phyloP scores from a whole-genome alignment of 441 rosid species.

The Populus hybrid region DNA sequence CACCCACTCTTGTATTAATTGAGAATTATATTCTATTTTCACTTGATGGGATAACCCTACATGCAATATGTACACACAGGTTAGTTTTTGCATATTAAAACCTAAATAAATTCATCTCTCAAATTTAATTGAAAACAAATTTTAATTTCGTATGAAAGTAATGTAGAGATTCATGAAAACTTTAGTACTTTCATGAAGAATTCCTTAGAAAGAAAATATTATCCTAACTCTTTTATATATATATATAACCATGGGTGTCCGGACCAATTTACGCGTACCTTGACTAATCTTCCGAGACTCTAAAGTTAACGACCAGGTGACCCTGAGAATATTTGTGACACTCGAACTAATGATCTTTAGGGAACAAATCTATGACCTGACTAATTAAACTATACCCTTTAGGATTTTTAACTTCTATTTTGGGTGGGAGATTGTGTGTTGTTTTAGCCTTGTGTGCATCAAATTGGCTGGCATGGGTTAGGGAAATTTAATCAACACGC shows the following conservation, averaged over 20 bases:
- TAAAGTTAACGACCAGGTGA: too few species aligned
- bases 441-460: not conserved
- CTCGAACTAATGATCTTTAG: rapidly evolving
- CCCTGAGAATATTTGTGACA: too few species aligned
- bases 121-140: not conserved
- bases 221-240: too few species aligned
- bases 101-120: not conserved
- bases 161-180: too few species aligned
- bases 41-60: not conserved
- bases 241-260: too few species aligned
- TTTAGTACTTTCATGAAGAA: too few species aligned
- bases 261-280: too few species aligned
- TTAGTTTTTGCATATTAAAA: not conserved
- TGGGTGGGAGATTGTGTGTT: not conserved
- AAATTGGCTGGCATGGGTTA: not conserved
- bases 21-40: not conserved
- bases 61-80: too few species aligned
- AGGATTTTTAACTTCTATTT: not conserved
- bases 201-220: too few species aligned
- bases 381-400: rapidly evolving
- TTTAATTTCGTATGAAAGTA: not conserved
- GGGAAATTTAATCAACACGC: not conserved
- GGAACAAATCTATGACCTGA: rapidly evolving
- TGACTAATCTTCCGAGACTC: rapidly evolving
- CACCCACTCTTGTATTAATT: not conserved